Evolutionary conservation across 106 monocot genomes (phyloP).

Genomic region (Dactylorhiza incarnata): DNA sequence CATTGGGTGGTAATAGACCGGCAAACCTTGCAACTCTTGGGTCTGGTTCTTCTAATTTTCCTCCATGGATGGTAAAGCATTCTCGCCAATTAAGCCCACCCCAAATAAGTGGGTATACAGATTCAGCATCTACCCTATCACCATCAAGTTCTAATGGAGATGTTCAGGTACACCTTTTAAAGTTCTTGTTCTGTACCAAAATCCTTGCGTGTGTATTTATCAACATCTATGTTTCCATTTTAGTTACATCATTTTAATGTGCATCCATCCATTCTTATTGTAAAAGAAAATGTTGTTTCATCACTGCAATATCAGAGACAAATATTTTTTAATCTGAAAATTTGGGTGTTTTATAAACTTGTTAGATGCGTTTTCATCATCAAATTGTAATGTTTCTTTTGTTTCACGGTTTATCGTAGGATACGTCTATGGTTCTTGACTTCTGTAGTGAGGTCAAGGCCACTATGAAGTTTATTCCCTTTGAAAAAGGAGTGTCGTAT

Average conservation of each 20-base stretch:
- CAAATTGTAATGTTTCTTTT: not conserved
- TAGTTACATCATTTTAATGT: not conserved
- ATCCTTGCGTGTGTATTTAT: not conserved
- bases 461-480: not conserved
- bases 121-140: conserved; percentile 56
- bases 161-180: conserved; percentile 38
- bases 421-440: not conserved
- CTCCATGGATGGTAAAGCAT: conserved; percentile 33
- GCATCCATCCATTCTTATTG: not conserved
- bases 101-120: conserved; percentile 62
- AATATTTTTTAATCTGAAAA: not conserved
- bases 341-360: not conserved
- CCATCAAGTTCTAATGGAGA: conserved; percentile 58
- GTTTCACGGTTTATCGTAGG: not conserved
- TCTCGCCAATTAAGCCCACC: conserved; percentile 50
- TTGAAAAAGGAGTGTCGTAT: no score
- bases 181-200: not conserved
- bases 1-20: conserved; percentile 14
- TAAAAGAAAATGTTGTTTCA: not conserved
- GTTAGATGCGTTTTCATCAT: not conserved
- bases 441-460: not conserved
- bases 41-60: conserved; percentile 15
- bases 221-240: not conserved
- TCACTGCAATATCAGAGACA: not conserved
- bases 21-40: conserved; percentile 5